Conservation (phyloP, 225 moss, liverwort and hornwort genomes). For the Asterella californica region DNA sequence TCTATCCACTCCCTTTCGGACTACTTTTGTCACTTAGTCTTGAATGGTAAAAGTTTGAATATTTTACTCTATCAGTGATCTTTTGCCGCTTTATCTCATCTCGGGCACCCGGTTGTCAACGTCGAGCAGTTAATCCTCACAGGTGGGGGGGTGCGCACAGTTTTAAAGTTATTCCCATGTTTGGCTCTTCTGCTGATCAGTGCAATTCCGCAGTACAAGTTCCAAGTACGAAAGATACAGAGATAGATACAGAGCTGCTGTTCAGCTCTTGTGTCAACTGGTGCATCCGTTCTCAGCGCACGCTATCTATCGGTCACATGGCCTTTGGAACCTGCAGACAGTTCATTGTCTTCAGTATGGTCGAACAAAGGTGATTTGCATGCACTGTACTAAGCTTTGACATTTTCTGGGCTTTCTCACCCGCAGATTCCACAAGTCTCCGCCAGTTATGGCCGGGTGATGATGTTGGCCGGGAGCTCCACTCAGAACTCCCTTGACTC, state of each 20-base stretch:
- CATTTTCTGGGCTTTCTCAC: too few relatives aligned
- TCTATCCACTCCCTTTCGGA: too few relatives aligned
- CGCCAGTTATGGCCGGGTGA: too few relatives aligned
- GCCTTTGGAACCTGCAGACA: not conserved
- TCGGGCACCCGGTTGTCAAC: not conserved
- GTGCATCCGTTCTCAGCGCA: not conserved
- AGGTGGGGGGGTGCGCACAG: not conserved
- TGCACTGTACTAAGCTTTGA: too few relatives aligned
- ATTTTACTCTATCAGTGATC: not conserved
- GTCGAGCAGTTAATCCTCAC: not conserved
- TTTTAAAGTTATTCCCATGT: not conserved
- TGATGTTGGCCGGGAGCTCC: not conserved
- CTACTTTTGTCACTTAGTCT: not conserved
- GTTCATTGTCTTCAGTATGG: not conserved
- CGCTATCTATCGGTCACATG: not conserved
- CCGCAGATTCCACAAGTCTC: too few relatives aligned
- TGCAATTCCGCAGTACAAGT: not conserved
- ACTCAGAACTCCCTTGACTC: too few relatives aligned
- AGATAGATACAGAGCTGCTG: not conserved
- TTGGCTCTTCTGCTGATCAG: not conserved
- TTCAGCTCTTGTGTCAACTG: not conserved
- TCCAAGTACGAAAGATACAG: not conserved
- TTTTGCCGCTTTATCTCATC: not conserved
- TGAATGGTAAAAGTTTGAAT: not conserved
- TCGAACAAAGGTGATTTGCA: not conserved